Evolutionary conservation across 2,329 filamentous ascomycete species (phyloP).

Genomic region (Grosmannia serpens): DNA sequence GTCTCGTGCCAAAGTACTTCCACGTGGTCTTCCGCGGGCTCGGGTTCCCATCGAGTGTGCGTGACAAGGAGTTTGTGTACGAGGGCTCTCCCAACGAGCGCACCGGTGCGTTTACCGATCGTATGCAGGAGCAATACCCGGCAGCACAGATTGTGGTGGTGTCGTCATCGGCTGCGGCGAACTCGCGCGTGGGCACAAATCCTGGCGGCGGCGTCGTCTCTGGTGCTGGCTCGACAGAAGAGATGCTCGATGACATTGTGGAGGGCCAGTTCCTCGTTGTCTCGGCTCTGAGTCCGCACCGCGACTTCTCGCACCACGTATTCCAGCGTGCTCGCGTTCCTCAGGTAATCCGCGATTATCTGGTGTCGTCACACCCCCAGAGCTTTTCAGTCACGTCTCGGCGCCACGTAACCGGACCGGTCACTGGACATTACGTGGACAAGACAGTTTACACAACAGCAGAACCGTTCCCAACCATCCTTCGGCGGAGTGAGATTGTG

Average conservation of each 20-base stretch:
- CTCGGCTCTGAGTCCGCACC: conserved; percentile 68
- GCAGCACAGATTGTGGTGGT: conserved; percentile 60
- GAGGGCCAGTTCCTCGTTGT: conserved; percentile 88
- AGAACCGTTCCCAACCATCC: conserved; percentile 82
- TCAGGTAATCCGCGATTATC: conserved; percentile 73
- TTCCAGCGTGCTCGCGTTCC: conserved; percentile 82
- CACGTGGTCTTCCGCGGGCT: conserved; percentile 81
- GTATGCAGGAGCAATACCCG: conserved; percentile 85
- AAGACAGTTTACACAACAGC: conserved; percentile 76
- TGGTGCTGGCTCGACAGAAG: conserved; percentile 37
- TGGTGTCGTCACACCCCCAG: conserved; percentile 66
- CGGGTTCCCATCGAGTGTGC: conserved; percentile 68
- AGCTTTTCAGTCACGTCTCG: conserved; percentile 67
- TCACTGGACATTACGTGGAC: conserved; percentile 65
- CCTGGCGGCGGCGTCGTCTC: neutral
- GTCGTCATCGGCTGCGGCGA: conserved; percentile 1
- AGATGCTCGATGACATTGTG: conserved; percentile 53
- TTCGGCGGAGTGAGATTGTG: conserved; percentile 77
- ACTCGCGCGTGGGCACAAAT: conserved; percentile 4
- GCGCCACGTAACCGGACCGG: conserved; percentile 56
- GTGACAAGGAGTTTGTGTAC: conserved; percentile 88
- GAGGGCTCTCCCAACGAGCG: conserved; percentile 71
- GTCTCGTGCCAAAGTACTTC: conserved; percentile 75
- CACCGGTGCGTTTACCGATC: conserved; percentile 72
- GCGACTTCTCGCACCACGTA: conserved; percentile 70